Percentiles rank a stretch among this genome's conserved stretches.
phyloP scores from a whole-genome alignment of 257 asterid genomes.

The Forsythia viridissima region DNA sequence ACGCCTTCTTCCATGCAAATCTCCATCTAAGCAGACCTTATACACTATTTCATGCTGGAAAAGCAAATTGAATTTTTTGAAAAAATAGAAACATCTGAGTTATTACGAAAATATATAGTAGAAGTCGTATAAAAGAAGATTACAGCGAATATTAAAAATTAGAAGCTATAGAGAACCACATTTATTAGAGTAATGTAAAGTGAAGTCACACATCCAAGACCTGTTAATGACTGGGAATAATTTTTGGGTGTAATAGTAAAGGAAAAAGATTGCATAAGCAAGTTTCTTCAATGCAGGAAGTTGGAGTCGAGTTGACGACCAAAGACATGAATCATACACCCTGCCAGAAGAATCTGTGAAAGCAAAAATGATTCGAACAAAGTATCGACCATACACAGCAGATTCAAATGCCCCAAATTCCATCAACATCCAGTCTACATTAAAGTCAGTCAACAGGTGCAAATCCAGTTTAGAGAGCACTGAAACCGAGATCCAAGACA shows the following conservation, averaged over 20 bases:
- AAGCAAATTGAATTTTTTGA: not conserved
- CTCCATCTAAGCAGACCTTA: not conserved
- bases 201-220: not conserved
- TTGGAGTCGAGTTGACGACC: not conserved
- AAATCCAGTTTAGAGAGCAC: too few species aligned
- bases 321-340: not conserved
- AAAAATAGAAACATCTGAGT: not conserved
- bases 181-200: not conserved
- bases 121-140: not conserved
- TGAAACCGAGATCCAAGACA: too few species aligned
- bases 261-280: not conserved
- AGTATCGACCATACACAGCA: too few species aligned
- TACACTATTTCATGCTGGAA: not conserved
- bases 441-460: too few species aligned
- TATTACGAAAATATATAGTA: not conserved
- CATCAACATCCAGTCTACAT: too few species aligned
- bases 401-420: too few species aligned
- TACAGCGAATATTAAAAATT: not conserved
- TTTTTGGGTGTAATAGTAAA: not conserved
- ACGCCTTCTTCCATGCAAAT: not conserved
- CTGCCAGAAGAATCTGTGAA: too few species aligned
- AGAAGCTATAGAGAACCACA: not conserved
- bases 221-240: not conserved
- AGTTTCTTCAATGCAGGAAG: not conserved
- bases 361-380: too few species aligned